Evolutionary conservation across 2,329 filamentous ascomycete genomes (phyloP).

Genomic region (Apiospora saccharicola): DNA sequence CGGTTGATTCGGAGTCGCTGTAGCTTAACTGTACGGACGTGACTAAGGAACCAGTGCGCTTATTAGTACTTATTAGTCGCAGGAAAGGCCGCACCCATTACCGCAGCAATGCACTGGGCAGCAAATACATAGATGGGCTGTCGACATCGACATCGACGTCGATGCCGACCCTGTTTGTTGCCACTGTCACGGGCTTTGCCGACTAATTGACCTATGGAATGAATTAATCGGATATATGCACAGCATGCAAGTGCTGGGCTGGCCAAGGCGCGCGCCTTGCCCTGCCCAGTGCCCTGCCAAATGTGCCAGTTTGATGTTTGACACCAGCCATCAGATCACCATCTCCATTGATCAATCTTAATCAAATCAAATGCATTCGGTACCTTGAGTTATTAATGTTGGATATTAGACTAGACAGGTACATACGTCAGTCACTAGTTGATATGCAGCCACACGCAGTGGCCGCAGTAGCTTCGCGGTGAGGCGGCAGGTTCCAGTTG

Average conservation of each 20-base stretch:
- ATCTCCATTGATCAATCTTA: neutral
- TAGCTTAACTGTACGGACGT: slow-evolving; percentile 19
- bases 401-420: neutral
- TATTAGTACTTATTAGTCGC: neutral
- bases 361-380: neutral
- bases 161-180: neutral
- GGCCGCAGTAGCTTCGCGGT: slow-evolving; percentile 10
- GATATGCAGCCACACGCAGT: slow-evolving; percentile 15
- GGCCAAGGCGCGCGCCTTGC: neutral
- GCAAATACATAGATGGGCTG: neutral
- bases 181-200: neutral
- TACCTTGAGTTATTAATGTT: neutral
- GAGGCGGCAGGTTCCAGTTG: slow-evolving; percentile 20
- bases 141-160: neutral
- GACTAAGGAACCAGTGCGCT: slow-evolving; percentile 6
- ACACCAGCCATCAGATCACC: neutral
- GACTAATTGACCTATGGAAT: neutral
- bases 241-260: neutral
- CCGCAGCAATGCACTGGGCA: neutral
- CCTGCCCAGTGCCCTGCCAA: neutral
- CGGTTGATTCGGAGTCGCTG: slow-evolving; percentile 14
- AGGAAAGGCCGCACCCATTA: neutral
- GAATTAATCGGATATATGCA: neutral
- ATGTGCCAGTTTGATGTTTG: neutral
- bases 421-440: neutral